Evolutionary conservation across 2,329 filamentous ascomycete genomes (phyloP).

Genomic region (Monosporascus sp.): DNA sequence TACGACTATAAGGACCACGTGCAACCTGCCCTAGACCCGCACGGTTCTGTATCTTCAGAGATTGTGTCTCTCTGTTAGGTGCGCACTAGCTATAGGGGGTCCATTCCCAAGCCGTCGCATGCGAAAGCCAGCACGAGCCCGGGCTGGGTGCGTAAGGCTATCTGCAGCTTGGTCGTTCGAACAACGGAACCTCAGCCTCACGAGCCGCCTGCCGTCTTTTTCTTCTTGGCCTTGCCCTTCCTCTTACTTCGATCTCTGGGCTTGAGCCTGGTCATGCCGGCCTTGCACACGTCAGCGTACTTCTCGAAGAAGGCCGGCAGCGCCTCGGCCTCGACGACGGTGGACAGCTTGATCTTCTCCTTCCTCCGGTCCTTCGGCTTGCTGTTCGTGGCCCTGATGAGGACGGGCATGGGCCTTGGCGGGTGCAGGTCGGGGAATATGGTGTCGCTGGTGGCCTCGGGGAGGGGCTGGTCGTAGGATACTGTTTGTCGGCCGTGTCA

Average conservation of each 20-base stretch:
- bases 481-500: slow-evolving; percentile 28
- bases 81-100: no score
- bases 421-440: slow-evolving; percentile 57
- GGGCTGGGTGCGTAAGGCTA: no score
- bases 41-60: no score
- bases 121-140: no score
- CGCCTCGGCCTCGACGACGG: slow-evolving; percentile 69
- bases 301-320: slow-evolving; percentile 75
- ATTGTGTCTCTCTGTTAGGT: no score
- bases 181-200: slow-evolving; percentile 8
- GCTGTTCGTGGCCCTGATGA: slow-evolving; percentile 82
- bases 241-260: slow-evolving; percentile 87
- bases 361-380: slow-evolving; percentile 54
- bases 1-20: no score
- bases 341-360: slow-evolving; percentile 70
- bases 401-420: slow-evolving; percentile 59
- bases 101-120: no score
- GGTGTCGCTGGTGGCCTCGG: slow-evolving; percentile 39
- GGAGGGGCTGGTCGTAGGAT: slow-evolving; percentile 37
- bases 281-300: slow-evolving; percentile 89
- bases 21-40: no score
- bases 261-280: slow-evolving; percentile 83
- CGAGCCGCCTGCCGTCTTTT: slow-evolving; percentile 50
- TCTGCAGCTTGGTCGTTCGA: no score
- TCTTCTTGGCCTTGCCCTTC: slow-evolving; percentile 72